These are phyloP conservation scores for Lactifluus volemus DNA, from an alignment of 768 basidiomycete species.

Conservation along the genomic window DNA sequence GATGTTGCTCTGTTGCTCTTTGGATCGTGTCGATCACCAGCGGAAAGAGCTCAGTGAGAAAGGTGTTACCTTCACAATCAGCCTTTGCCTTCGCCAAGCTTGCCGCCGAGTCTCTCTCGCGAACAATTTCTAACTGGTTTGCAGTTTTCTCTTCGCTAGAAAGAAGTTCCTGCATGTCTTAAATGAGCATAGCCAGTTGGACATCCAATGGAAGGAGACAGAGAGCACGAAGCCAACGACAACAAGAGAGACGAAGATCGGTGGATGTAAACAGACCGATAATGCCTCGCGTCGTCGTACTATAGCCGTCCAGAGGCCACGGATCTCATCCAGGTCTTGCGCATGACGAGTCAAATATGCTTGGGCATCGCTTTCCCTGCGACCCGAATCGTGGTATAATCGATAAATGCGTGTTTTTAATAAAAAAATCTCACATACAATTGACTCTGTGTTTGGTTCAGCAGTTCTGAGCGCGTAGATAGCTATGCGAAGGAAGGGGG, in stretches of 20 bases:
- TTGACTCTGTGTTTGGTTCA: slow-evolving; percentile 1
- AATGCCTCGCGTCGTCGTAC: neutral
- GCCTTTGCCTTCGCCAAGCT: slow-evolving; percentile 4
- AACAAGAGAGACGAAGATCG: neutral
- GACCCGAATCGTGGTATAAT: neutral
- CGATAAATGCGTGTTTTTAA: neutral
- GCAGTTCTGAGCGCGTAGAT: neutral
- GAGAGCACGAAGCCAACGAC: neutral
- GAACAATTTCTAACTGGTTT: slow-evolving; percentile 1
- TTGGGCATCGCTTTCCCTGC: neutral
- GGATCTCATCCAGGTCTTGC: slow-evolving; percentile 7
- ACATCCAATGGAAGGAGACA: neutral
- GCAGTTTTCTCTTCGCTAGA: neutral
- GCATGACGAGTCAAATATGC: neutral
- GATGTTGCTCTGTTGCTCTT: slow-evolving; percentile 9
- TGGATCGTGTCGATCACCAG: neutral
- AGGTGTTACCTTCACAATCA: slow-evolving; percentile 12
- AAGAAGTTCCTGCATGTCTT: neutral
- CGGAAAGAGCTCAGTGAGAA: neutral
- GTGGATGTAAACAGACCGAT: neutral
- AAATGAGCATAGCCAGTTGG: neutral
- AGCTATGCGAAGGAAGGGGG: neutral
- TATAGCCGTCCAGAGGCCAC: neutral
- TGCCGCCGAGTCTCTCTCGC: slow-evolving; percentile 5
- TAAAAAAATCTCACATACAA: slow-evolving; percentile 1